These are phyloP conservation scores for Candida gorgasii DNA, from an alignment of 805 yeast species.

Conservation along the genomic window DNA sequence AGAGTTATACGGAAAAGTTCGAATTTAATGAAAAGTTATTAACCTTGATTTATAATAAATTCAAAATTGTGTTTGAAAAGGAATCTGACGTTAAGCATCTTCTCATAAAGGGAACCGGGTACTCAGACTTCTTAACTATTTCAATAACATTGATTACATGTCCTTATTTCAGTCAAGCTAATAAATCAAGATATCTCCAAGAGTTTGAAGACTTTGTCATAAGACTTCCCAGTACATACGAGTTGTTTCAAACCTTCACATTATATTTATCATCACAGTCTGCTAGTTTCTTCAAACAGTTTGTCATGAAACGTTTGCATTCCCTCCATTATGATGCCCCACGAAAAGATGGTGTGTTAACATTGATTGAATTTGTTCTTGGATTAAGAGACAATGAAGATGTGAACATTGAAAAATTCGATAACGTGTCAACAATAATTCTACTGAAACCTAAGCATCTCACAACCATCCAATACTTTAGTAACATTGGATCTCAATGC, in stretches of 20 bases:
- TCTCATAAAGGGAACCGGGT: conserved; percentile 65
- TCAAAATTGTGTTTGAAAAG: conserved; percentile 34
- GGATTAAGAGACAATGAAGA: conserved; percentile 77
- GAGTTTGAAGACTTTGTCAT: conserved; percentile 35
- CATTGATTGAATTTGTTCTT: conserved; percentile 72
- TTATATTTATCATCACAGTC: conserved; percentile 52
- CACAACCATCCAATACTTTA: conserved; percentile 51
- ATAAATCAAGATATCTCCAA: conserved; percentile 11
- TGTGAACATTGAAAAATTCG: conserved; percentile 63
- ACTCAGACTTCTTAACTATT: conserved; percentile 56
- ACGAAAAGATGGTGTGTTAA: conserved; percentile 61
- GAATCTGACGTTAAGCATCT: conserved; percentile 54
- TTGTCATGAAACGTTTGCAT: conserved; percentile 53
- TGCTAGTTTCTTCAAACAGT: conserved; percentile 46
- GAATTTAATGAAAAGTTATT: conserved; percentile 23
- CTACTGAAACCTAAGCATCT: conserved; percentile 60
- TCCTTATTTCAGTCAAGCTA: conserved; percentile 25
- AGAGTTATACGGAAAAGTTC: conserved; percentile 19
- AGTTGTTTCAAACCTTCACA: conserved; percentile 61
- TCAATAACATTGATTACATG: conserved; percentile 44
- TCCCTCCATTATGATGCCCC: conserved; percentile 55
- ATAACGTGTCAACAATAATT: conserved; percentile 65
- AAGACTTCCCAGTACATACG: conserved; percentile 60
- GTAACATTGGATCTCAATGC: conserved; percentile 62
- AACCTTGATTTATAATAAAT: conserved; percentile 27